phyloP scores from a whole-genome alignment of 768 basidiomycete genomes.

The Pulveroboletus frians region DNA sequence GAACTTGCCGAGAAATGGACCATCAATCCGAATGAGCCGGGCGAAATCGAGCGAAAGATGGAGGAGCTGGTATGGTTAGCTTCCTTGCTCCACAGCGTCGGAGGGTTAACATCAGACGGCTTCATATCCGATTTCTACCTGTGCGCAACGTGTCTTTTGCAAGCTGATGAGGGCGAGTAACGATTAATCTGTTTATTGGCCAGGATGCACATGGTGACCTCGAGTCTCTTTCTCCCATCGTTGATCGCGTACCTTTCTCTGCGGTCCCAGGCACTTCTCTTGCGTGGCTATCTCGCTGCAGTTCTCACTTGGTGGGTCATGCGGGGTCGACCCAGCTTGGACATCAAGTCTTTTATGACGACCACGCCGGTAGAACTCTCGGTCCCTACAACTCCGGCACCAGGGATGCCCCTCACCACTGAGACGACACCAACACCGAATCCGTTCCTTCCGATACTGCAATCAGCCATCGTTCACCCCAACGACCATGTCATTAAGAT shows the following conservation, averaged over 20 bases:
- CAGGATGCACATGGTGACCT: slow-evolving; percentile 31
- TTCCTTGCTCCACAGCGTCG: slow-evolving; percentile 50
- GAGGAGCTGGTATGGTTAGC: slow-evolving; percentile 62
- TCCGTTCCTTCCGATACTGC: slow-evolving; percentile 37
- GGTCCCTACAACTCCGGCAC: background rate
- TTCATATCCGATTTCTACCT: slow-evolving; percentile 40
- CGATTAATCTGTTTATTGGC: background rate
- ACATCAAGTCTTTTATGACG: slow-evolving; percentile 30
- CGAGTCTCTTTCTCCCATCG: slow-evolving; percentile 26
- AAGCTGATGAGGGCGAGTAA: background rate
- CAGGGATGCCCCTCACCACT: slow-evolving; percentile 3
- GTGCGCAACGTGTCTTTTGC: slow-evolving; percentile 28
- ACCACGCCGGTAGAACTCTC: slow-evolving; percentile 19
- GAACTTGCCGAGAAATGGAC: slow-evolving; percentile 40
- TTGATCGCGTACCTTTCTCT: slow-evolving; percentile 14
- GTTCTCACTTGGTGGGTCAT: slow-evolving; percentile 27
- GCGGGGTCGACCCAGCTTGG: slow-evolving; percentile 27
- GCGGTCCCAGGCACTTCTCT: slow-evolving; percentile 20
- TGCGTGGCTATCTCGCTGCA: slow-evolving; percentile 27
- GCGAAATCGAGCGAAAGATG: slow-evolving; percentile 47
- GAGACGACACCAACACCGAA: slow-evolving; percentile 29
- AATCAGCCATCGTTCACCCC: slow-evolving; percentile 34
- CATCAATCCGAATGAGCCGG: slow-evolving; percentile 30
- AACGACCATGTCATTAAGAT: slow-evolving; percentile 31
- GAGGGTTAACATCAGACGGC: slow-evolving; percentile 52